Evolutionary conservation across 805 yeast genomes (phyloP).

Genomic region (Candida sphagnicola): DNA sequence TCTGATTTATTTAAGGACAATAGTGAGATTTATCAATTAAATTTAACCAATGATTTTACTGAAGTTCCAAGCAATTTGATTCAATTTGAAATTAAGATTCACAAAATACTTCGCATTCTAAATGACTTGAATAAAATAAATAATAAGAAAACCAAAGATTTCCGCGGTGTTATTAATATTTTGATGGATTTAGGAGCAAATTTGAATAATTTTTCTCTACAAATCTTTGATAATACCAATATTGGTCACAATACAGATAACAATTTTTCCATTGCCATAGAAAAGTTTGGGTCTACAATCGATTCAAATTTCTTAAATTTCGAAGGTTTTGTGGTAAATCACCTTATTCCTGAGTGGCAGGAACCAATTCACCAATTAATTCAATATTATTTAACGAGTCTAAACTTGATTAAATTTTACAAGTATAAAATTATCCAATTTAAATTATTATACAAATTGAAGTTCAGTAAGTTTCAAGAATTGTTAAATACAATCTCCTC

Average conservation of each 20-base stretch:
- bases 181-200: constrained; percentile 54
- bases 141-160: constrained; percentile 36
- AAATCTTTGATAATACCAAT: constrained; percentile 26
- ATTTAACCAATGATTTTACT: constrained; percentile 8
- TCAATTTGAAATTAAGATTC: constrained; percentile 30
- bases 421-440: constrained; percentile 51
- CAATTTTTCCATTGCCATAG: constrained; percentile 33
- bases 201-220: constrained; percentile 51
- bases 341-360: constrained; percentile 40
- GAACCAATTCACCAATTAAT: constrained; percentile 49
- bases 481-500: constrained; percentile 19
- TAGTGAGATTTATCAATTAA: not conserved
- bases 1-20: constrained; percentile 5
- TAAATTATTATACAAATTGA: constrained; percentile 35
- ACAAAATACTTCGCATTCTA: constrained; percentile 28
- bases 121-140: constrained; percentile 33
- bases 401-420: constrained; percentile 45
- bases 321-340: constrained; percentile 39
- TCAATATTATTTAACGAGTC: constrained; percentile 39
- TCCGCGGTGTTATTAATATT: constrained; percentile 33
- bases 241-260: constrained; percentile 10
- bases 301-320: constrained; percentile 48
- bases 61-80: constrained; percentile 30
- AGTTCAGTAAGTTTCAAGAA: constrained; percentile 36
- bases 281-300: constrained; percentile 50